Evolutionary conservation across 1,284 basidiomycete species (phyloP).

Genomic region (Athelia psychrophila): DNA sequence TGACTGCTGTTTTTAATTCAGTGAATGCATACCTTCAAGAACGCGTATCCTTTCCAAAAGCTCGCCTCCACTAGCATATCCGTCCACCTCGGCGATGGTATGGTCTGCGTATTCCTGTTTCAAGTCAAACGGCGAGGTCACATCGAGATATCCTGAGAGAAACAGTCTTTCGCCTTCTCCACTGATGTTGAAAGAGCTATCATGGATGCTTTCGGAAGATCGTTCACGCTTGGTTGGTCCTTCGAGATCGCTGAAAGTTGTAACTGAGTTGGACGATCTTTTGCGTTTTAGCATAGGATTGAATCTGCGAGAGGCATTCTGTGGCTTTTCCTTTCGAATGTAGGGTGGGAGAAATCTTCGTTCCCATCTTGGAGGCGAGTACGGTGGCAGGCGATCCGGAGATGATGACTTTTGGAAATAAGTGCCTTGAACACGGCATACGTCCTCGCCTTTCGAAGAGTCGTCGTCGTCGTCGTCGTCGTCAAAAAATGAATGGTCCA

Average conservation of each 20-base stretch:
- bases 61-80: neutral
- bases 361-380: neutral
- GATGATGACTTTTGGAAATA: neutral
- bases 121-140: slow-evolving; percentile 5
- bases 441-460: slow-evolving; percentile 7
- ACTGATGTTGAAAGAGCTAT: slow-evolving; percentile 44
- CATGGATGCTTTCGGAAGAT: slow-evolving; percentile 37
- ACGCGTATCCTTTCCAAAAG: slow-evolving; percentile 18
- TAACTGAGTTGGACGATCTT: slow-evolving; percentile 8
- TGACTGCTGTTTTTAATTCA: neutral
- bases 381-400: neutral
- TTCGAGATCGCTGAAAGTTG: slow-evolving; percentile 36
- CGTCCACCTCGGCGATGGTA: neutral
- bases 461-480: slow-evolving; percentile 22
- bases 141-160: slow-evolving; percentile 14
- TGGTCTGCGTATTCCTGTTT: slow-evolving; percentile 4
- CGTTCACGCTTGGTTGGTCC: slow-evolving; percentile 36
- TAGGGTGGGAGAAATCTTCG: neutral
- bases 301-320: neutral
- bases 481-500: slow-evolving; percentile 28
- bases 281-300: slow-evolving; percentile 23
- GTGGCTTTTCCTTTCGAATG: neutral
- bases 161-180: slow-evolving; percentile 36
- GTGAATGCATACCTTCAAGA: slow-evolving; percentile 24
- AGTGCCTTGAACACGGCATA: slow-evolving; percentile 5